phyloP scores from a whole-genome alignment of 805 yeast genomes.

The Lipomyces chichibuensis region DNA sequence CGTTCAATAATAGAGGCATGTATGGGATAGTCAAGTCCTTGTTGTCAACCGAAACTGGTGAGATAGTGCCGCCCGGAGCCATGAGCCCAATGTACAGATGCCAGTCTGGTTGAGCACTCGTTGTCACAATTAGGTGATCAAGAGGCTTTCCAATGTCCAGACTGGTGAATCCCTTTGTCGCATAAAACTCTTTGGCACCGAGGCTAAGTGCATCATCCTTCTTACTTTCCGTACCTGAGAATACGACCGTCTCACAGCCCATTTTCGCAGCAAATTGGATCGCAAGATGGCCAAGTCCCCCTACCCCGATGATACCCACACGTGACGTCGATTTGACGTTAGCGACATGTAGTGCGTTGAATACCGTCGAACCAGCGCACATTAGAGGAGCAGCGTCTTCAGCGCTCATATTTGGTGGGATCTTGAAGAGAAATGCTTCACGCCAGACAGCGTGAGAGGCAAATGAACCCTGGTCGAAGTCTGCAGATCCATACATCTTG shows the following conservation, averaged over 20 bases:
- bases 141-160: neutral
- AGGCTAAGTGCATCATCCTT: slow-evolving; percentile 53
- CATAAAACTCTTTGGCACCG: slow-evolving; percentile 59
- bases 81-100: neutral
- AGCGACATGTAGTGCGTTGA: slow-evolving; percentile 56
- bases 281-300: slow-evolving; percentile 63
- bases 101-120: neutral
- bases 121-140: slow-evolving; percentile 1
- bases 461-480: slow-evolving; percentile 9
- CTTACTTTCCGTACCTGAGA: slow-evolving; percentile 56
- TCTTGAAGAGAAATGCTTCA: slow-evolving; percentile 59
- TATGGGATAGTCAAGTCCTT: neutral
- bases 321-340: slow-evolving; percentile 36
- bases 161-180: slow-evolving; percentile 51
- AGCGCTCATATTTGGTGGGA: slow-evolving; percentile 49
- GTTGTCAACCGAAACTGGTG: neutral
- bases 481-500: neutral
- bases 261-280: slow-evolving; percentile 60
- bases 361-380: slow-evolving; percentile 70
- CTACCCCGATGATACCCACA: slow-evolving; percentile 60
- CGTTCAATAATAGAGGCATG: neutral
- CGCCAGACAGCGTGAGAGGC: slow-evolving; percentile 54
- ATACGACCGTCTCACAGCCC: slow-evolving; percentile 62
- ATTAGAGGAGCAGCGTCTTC: slow-evolving; percentile 62
- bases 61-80: slow-evolving; percentile 1